Evolutionary conservation across 345 rosid genomes (phyloP), one percentile per base, ranked within the genome.

Genomic region (Eutrema japonicum): DNA sequence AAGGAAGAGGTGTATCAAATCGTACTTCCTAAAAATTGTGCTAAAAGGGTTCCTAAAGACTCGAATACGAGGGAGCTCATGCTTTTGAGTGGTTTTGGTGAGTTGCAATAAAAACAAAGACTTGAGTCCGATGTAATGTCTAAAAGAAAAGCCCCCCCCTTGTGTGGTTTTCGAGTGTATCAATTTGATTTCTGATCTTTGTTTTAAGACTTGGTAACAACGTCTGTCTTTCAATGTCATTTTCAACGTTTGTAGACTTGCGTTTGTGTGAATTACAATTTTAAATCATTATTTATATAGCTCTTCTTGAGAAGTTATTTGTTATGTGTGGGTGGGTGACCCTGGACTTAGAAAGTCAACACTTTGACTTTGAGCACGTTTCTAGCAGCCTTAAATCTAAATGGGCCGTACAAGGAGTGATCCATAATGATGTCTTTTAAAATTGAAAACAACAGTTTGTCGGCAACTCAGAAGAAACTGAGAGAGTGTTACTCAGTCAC

Each of bases 151-250:
- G 11, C 60, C 73, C 53, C 50, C 53, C 50, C 2, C 46, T 3
- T 22, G 61, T 50, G 68, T 67, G 66, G 78, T 66, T 48, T 56
- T 66, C 52, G 66, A 65, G 59, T 74, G 77, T 66, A 66, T 57
- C 67, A 57, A 30, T 47, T 48, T 49, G 72, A 66, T 40, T 48
- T 74, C 18, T 5, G 3, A 49, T 57, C 52, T 18, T 57, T 66
- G 59, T 30, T 66, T 0, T 18, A 54, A 73, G 58, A 73, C 71
- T 35, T 46, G 22, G 49, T 54, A 36, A 45, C 8, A 65, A n/a
- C 37, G 35, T 69, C 59, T 43, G 16, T 66, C 16, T 49, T 66
- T 66, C 52, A 18, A 4, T 37, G 41, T 45, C 59, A 16, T 36
- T 57, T 47, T 40, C 7, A 14, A 37, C 37, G 41, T 58, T 18